These are phyloP conservation scores for Logfia minima DNA, from an alignment of 129 eudicot genomes.

Conservation along the genomic window DNA sequence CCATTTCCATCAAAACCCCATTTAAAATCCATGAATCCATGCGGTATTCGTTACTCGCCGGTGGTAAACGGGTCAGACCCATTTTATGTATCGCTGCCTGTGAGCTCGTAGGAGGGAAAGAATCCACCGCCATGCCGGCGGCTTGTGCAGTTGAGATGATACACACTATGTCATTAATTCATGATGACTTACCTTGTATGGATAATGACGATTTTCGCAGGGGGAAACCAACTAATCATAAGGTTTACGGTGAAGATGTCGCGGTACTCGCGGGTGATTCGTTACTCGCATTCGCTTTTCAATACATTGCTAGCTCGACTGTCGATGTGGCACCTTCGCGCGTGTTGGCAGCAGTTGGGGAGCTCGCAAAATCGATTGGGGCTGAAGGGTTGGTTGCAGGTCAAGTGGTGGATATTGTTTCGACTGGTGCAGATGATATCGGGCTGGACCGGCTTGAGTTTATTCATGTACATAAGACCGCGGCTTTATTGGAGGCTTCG, in stretches of 20 bases:
- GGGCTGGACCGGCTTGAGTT: slow-evolving; percentile 62
- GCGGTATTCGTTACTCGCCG: slow-evolving; percentile 67
- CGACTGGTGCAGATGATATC: slow-evolving; percentile 44
- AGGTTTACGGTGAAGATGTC: slow-evolving; percentile 68
- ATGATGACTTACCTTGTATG: slow-evolving; percentile 81
- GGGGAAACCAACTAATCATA: slow-evolving; percentile 69
- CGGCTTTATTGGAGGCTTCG: slow-evolving; percentile 61
- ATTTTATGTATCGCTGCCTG: slow-evolving; percentile 74
- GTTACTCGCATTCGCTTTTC: slow-evolving; percentile 60
- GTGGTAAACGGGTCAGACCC: slow-evolving; percentile 70
- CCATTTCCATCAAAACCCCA: slow-evolving; percentile 47
- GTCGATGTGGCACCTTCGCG: slow-evolving; percentile 42
- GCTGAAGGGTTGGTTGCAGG: slow-evolving; percentile 76
- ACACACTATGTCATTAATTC: slow-evolving; percentile 75
- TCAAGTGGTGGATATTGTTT: slow-evolving; percentile 64
- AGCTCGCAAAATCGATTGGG: slow-evolving; percentile 64
- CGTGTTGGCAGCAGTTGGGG: slow-evolving; percentile 49
- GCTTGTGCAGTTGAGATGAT: slow-evolving; percentile 86
- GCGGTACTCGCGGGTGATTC: slow-evolving; percentile 78
- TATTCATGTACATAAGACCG: slow-evolving; percentile 74
- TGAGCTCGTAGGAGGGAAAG: slow-evolving; percentile 67
- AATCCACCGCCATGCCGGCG: slow-evolving; percentile 55
- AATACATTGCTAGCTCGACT: slow-evolving; percentile 47
- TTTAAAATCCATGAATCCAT: slow-evolving; percentile 62
- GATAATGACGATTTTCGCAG: slow-evolving; percentile 76